Evolutionary conservation across 495 filamentous ascomycete genomes (phyloP), one percentile per base, ranked within the genome.

Genomic region (Penicillium antarcticum): DNA sequence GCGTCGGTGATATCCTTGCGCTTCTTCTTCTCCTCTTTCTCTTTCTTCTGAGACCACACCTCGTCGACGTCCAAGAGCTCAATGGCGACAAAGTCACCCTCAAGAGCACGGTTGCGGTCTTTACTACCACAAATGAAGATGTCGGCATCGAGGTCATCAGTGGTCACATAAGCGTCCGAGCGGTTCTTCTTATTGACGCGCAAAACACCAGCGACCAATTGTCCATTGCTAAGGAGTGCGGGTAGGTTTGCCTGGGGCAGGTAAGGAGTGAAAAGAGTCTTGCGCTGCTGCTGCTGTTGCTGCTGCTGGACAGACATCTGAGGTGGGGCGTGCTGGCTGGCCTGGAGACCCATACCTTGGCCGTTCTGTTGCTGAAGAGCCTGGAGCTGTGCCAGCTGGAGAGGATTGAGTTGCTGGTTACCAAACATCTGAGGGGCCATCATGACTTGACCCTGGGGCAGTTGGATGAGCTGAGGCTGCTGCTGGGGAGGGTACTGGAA

Each of bases 1-100:
- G 90, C 89, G 61, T 97, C 94, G 18, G 91, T 95, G 51, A 95
- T 94, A 62, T 98, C 94, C 77, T 98, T 98, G 66, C 94, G 88
- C 76, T 97, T 97, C 84, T 98, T 98, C 78, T 98, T 98, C 62
- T 98, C 94, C 68, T 98, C 94, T 65, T 98, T 98, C 67, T 98
- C 94, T 18, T 89, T 88, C 77, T 98, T 98, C 73, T 98, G 94
- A 13, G 86, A 82, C 94, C 94, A 98, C 9, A 98, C 94, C 62
- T 98, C 94, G 66, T 97, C 94, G 2, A 98, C 94, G 65, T 98
- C 94, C 23, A 98, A 85, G 16, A 98, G 85, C 67, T 98, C 94
- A 45, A 98, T 84, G 26, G 94, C 94, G 45, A 98, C 94, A 45
- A 92, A 80, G 65, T 98, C 94, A 51, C 94, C 94, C 72, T 97